Evolutionary conservation across 2,329 filamentous ascomycete genomes (phyloP), one percentile per base, ranked within the genome.

Genomic region (Didymella exigua): DNA sequence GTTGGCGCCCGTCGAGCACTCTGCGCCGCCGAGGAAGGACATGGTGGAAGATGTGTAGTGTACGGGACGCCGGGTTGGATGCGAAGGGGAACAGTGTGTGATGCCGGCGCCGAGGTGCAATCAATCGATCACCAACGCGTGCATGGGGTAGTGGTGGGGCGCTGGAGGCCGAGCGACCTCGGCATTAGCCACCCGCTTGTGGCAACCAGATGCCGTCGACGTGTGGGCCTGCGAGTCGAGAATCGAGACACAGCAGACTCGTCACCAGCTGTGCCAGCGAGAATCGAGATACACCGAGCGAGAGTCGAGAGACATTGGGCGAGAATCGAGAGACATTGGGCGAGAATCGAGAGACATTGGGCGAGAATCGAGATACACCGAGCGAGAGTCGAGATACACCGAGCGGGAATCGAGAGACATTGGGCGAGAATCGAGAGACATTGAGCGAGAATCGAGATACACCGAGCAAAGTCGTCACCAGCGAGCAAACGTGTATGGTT

Each of bases 1-100:
- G 77, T 99, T 99, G 71, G 89, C 91, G 62, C 90, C 92, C 59
- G 95, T 96, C 52, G 93, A 98, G 83, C 95, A 99, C 80, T 98
- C 95, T 67, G 93, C 90, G 67, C 93, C 93, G 78, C 91, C 91
- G 69, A 98, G 84, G 77, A 99, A 98, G 50, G 93, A 97, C 93
- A 99, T 98, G 64, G 59, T 81, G 62, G 53, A 56, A 37, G 38
- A 41, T 30, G 30, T 21, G 31, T 34, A 42, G 19, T 30, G 47
- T 19, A 48, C 48, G 52, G 4, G 36, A 46, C 42, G 41, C 47
- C 30, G 36, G 34, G 18, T 42, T 24, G 31, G 48, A 46, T n/a
- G 54, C 57, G 54, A 44, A 34, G 49, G 41, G 14, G 31, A 34
- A 38, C 37, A 54, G 43, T 31, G 24, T 41, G 48, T 48, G 49